Base-by-base conservation (phyloP, 208 protist genomes). In the Leishmania aethiopica region DNA sequence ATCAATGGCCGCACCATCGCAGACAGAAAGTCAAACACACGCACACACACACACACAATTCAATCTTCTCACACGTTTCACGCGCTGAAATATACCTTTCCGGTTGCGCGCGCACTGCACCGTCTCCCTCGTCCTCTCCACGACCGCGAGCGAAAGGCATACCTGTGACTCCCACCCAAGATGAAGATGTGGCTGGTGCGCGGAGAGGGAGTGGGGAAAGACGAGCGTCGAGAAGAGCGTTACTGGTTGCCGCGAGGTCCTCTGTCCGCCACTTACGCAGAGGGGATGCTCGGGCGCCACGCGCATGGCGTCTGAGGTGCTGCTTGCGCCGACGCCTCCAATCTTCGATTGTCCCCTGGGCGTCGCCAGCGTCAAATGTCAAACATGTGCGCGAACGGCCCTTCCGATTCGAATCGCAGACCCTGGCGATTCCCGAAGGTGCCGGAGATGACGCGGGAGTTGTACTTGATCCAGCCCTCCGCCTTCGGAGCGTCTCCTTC, bases 401-500 rank as follows among this genome's bases (percentile, higher is more conserved):
- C 93, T 49, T 94, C 88, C 7, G 94, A 96, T 78, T 94, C 92
- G 19, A 98, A 80, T 59, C 75, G 59, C 3, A 97, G 85, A 0
- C 90, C 94, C 76, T 97, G 94, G 32, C 93, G 90, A 83, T 96
- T 96, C 49, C 95, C 93, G 74, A 95, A 98, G 6, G 93, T 97
- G 28, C 95, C 93, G 75, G 74, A 90, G 69, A 97, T 78, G 32
- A 97, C 91, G 42, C 88, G 91, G 72, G 86, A 82, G 47, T 83
- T 78, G 83, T 90, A 85, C 72, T 87, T 79, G 35, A 92, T 72
- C 86, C 88, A 93, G 55, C 76, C 80, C 37, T 87, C 73, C 6
- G 74, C 73, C 32, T 67, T 76, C 2, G 83, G 75, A 25, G 51
- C 53, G 19, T 84, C 72, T 22, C 13, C 51, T 60, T 82, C 70